Evolutionary conservation across 2,329 filamentous ascomycete species (phyloP), one percentile per base, ranked within the genome.

Genomic region (Triangularia setosa): DNA sequence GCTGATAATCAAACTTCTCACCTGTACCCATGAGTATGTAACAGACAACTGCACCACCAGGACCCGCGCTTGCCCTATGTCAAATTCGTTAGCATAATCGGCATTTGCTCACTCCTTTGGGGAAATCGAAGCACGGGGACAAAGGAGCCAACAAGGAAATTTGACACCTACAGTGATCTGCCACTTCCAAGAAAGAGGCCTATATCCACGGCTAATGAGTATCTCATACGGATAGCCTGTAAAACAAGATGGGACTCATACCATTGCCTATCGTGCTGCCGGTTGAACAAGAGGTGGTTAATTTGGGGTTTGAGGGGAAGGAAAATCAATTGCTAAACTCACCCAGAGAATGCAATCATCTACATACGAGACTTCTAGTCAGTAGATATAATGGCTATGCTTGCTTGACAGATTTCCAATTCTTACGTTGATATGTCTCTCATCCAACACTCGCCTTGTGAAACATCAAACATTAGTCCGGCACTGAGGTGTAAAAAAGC

Each of bases 331-430:
- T 16, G 48, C 28, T 25, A n/a, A n/a, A 48, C 74, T 58, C 72
- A 78, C 75, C 78, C 78, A 61, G 78, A 79, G 62, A 80, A 79
- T 28, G 78, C 77, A 65, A 79, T 79, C 78, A 79, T 79, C 40
- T 48, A 48, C 2, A 48, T 14, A n/a, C 76, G 23, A 11, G 55
- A 21, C 3, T 14, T 11, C 28, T 3, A 3, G 60, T 69, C 48
- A 67, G 63, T n/a, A 4, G 27, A n/a, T 1, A 40, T 3, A 18
- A 48, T 18, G 35, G 35, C 14, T 5, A 5, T 1, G 21, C 16
- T 24, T 1, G 11, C 16, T 21, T 25, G 48, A 48, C 7, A 1
- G 65, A n/a, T 21, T 35, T 23, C 72, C 66, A 64, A 75, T 74
- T 48, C 40, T 21, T 48, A 48, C 40, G 65, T 78, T 79, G 64